phyloP scores from a whole-genome alignment of 2,329 filamentous ascomycete species.

The Trichoderma koningiopsis region DNA sequence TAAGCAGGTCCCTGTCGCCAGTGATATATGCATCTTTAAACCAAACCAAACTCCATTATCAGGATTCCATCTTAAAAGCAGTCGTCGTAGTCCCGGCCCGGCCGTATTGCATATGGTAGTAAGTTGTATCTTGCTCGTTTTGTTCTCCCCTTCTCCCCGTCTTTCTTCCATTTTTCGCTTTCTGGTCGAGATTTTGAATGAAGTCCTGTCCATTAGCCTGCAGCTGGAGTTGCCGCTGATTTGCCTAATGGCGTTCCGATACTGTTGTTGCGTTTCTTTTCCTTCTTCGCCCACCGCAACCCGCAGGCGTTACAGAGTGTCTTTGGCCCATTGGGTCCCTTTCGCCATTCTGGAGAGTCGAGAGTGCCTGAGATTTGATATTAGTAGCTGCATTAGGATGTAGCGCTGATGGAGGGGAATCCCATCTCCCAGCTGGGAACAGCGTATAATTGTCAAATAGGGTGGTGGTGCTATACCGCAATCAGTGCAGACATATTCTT shows the following conservation, averaged over 20 bases:
- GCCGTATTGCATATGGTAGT: background rate
- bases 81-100: slow-evolving; percentile 1
- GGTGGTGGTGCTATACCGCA: slow-evolving; percentile 60
- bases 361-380: slow-evolving; percentile 61
- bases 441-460: background rate
- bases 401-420: background rate
- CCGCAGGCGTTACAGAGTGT: slow-evolving; percentile 96
- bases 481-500: slow-evolving; percentile 95
- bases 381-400: background rate
- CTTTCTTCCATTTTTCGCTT: background rate
- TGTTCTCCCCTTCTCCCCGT: background rate
- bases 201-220: background rate
- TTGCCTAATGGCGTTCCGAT: slow-evolving; percentile 5
- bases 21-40: slow-evolving; percentile 22
- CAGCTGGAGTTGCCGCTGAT: background rate
- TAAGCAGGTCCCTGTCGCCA: slow-evolving; percentile 17
- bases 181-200: background rate
- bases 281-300: slow-evolving; percentile 73
- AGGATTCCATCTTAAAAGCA: slow-evolving; percentile 8
- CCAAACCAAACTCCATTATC: slow-evolving; percentile 18
- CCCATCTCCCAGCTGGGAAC: background rate
- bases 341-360: slow-evolving; percentile 94
- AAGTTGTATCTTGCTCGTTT: background rate
- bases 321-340: slow-evolving; percentile 89
- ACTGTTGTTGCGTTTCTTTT: slow-evolving; percentile 64